These are phyloP conservation scores for Coemansia sp. DNA, from an alignment of 192 early-diverging fungal species.

Conservation along the genomic window DNA sequence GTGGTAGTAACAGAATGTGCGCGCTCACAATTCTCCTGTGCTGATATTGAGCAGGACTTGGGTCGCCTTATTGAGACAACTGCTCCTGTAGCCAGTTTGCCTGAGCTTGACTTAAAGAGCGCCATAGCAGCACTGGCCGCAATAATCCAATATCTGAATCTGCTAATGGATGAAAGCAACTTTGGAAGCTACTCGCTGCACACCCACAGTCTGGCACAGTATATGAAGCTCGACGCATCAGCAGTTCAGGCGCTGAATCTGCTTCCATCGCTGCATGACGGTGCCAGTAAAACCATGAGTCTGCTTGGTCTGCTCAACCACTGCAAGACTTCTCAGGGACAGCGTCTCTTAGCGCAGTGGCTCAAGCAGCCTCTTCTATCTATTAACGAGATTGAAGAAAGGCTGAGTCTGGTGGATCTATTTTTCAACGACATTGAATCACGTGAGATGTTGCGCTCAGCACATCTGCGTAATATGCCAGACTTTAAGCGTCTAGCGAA, in stretches of 20 bases:
- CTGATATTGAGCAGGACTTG: constrained; percentile 85
- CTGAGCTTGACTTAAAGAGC: constrained; percentile 55
- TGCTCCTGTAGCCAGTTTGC: constrained; percentile 61
- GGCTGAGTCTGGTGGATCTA: constrained; percentile 73
- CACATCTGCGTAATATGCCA: constrained; percentile 78
- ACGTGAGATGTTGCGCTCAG: constrained; percentile 64
- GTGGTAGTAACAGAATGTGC: constrained; percentile 66
- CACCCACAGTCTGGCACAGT: constrained; percentile 80
- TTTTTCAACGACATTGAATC: constrained; percentile 65
- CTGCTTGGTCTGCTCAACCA: constrained; percentile 83
- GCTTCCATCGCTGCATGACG: constrained; percentile 73
- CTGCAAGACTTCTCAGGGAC: constrained; percentile 86
- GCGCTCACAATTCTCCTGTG: constrained; percentile 64
- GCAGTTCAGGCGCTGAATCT: constrained; percentile 87
- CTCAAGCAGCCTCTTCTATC: constrained; percentile 86
- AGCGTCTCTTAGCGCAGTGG: constrained; percentile 84
- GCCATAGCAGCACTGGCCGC: constrained; percentile 34
- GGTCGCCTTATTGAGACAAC: constrained; percentile 72
- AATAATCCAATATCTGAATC: constrained; percentile 50
- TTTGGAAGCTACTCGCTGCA: constrained; percentile 72
- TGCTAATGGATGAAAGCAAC: constrained; percentile 75
- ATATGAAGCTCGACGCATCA: constrained; percentile 87
- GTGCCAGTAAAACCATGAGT: constrained; percentile 60
- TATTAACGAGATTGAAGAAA: constrained; percentile 67
- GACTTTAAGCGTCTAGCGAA: constrained; percentile 88